Base-by-base conservation (phyloP, 2,329 filamentous ascomycete species). In the Pseudocercospora vitis region DNA sequence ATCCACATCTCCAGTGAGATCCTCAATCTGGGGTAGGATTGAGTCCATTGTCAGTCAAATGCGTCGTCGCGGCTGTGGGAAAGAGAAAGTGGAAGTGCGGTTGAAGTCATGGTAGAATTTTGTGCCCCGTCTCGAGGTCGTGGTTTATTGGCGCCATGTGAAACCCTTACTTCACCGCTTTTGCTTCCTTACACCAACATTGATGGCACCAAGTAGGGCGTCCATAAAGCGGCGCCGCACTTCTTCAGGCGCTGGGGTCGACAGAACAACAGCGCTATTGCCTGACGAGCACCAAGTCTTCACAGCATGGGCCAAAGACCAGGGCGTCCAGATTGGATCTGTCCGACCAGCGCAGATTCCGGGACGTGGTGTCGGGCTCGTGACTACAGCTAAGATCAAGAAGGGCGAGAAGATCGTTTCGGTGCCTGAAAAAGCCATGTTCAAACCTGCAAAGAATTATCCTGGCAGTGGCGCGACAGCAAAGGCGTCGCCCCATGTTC, bases 361-460 rank as follows among this genome's bases (percentile, higher is more conserved):
- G 4, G 87, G 85, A 1, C 80, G 87, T 50, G 91, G 91, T 23
- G 80, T 94, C 49, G 91, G 91, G 42, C 84, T 96, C 52, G 78
- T 91, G 47, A 86, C 89, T 4, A 85, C 82, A 9, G 78, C 80
- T 23, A 73, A 79, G 11, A 78, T 94, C 56, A 74, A 86, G 73
- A 74, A 78, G 71, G 78, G 77, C 51, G 81, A 88, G 56, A 71
- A 75, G 6, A 72, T 94, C 47, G 77, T 92, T 4, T 77, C 78
- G 53, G 82, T 94, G 0, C 88, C 87, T 7, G 76, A 79, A 33
- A 71, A 73, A 44, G 78, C 81, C 23, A 81, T 94, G 48, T 75
- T 89, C 47, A 86, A 84, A 24, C 73, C 83, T n/a, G 77, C 29
- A 9, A 57, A 55, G 31, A 24, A 31, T 23, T 37, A 40, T 37